Evolutionary conservation across 2,329 filamentous ascomycete genomes (phyloP).

Genomic region (Neopestalotiopsis sp.): DNA sequence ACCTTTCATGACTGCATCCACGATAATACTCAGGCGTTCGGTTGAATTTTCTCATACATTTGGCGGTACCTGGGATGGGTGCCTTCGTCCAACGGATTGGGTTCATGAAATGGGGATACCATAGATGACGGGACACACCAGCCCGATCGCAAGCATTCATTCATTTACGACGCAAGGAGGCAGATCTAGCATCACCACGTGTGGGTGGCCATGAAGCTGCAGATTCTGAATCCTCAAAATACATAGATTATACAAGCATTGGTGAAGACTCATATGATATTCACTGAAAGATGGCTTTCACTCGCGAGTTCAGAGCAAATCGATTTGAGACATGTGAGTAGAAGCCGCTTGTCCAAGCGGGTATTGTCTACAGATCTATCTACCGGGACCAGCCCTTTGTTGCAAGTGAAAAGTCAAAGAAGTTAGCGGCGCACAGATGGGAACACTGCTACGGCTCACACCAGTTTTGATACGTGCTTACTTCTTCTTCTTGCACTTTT

Average conservation of each 20-base stretch:
- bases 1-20: slow-evolving; percentile 10
- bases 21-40: slow-evolving; percentile 2
- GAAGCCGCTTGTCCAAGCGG: background rate
- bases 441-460: background rate
- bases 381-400: too few relatives aligned
- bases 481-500: slow-evolving; percentile 11
- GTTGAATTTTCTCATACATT: slow-evolving; percentile 1
- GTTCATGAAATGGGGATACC: background rate
- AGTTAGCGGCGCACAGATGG: too few relatives aligned
- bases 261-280: background rate
- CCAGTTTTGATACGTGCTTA: background rate
- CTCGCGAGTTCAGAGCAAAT: too few relatives aligned
- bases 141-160: background rate
- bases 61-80: background rate
- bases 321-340: too few relatives aligned
- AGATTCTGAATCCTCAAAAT: background rate
- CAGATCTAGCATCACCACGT: background rate
- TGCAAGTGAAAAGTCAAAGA: too few relatives aligned
- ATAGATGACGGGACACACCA: background rate
- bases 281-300: background rate
- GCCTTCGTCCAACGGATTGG: background rate
- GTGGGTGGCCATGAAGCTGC: background rate
- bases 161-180: background rate
- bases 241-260: background rate
- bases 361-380: background rate